A percentile compares a stretch with the other conserved stretches of the same genome.
Evolutionary conservation across 1,284 basidiomycete genomes (phyloP).

Genomic region (Hemileia vastatrix): DNA sequence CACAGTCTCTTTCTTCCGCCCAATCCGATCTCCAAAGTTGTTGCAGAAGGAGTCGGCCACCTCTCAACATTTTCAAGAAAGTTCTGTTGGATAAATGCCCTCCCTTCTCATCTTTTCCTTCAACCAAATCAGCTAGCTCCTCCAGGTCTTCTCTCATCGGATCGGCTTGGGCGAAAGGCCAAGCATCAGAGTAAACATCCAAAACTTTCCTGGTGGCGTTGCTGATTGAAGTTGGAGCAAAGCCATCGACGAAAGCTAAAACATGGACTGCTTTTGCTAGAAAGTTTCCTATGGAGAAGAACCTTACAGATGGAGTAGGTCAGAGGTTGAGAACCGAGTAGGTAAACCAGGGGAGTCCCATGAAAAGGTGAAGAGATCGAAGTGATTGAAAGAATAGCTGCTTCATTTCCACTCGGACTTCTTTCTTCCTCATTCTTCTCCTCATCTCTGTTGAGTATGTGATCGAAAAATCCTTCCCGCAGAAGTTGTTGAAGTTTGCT

Average conservation of each 20-base stretch:
- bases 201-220: conserved; percentile 19
- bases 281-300: conserved; percentile 28
- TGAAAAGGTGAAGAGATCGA: conserved; percentile 30
- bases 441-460: too few species aligned
- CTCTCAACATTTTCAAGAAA: background rate
- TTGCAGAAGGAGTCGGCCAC: conserved; percentile 3
- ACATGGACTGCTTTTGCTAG: conserved; percentile 30
- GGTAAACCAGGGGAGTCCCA: conserved; percentile 33
- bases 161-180: conserved; percentile 24
- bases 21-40: conserved; percentile 30
- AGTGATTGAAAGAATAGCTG: conserved; percentile 29
- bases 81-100: background rate
- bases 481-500: too few species aligned
- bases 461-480: too few species aligned
- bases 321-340: conserved; percentile 26
- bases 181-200: conserved; percentile 30
- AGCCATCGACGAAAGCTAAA: conserved; percentile 26
- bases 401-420: too few species aligned
- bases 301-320: conserved; percentile 28
- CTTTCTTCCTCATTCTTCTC: too few species aligned
- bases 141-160: background rate
- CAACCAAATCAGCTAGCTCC: conserved; percentile 2
- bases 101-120: conserved; percentile 2
- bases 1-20: too few species aligned
- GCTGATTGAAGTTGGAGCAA: background rate